Conservation (phyloP, 805 yeast species). For the Schizosaccharomyces cryophilus region DNA sequence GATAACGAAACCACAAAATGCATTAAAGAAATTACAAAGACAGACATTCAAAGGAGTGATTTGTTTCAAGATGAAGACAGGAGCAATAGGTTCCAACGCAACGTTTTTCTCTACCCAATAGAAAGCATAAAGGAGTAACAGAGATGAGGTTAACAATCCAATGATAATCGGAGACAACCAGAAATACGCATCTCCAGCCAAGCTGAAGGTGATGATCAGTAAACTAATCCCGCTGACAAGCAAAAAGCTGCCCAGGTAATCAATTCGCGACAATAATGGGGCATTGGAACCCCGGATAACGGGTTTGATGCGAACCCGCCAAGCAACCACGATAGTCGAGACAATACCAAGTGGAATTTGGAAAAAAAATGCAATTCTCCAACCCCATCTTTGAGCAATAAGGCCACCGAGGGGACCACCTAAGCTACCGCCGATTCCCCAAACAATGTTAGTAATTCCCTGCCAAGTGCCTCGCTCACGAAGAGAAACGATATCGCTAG, state of each 20-base stretch:
- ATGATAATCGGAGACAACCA: constrained; percentile 23
- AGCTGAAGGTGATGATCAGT: constrained; percentile 40
- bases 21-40: constrained; percentile 41
- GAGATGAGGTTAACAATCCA: constrained; percentile 16
- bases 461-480: constrained; percentile 62
- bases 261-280: constrained; percentile 27
- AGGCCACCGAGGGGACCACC: constrained; percentile 41
- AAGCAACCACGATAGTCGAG: constrained; percentile 15
- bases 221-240: constrained; percentile 33
- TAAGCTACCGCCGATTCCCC: constrained; percentile 45
- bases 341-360: constrained; percentile 21
- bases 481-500: constrained; percentile 50
- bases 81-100: constrained; percentile 43
- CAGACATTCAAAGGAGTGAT: constrained; percentile 42
- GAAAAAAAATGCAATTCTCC: constrained; percentile 28
- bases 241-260: constrained; percentile 36
- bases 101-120: constrained; percentile 25
- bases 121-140: constrained; percentile 18
- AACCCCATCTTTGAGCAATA: constrained; percentile 28
- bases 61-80: constrained; percentile 30
- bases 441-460: constrained; percentile 56
- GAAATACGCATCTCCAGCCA: constrained; percentile 33
- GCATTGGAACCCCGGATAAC: constrained; percentile 18
- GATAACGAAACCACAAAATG: constrained; percentile 40
- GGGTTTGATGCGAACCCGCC: constrained; percentile 8